A percentile compares a stretch with the other conserved stretches of the same genome.
Conservation (phyloP, 305 asterid species). For the Fraxinus baroniana region DNA sequence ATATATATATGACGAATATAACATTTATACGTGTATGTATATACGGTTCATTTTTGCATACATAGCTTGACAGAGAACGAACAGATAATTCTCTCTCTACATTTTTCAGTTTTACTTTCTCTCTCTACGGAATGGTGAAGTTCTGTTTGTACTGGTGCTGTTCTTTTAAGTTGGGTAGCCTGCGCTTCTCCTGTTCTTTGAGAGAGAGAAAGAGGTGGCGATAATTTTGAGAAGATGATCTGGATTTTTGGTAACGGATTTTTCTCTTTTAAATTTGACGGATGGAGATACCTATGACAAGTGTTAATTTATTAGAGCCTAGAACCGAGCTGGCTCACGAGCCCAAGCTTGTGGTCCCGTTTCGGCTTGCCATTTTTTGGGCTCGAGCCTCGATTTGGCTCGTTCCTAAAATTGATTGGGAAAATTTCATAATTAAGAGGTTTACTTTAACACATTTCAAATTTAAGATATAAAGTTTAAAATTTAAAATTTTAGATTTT, state of each 20-base stretch:
- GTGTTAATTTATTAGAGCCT: too few relatives aligned
- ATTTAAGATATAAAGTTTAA: too few relatives aligned
- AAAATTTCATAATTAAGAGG: too few relatives aligned
- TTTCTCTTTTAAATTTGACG: background rate
- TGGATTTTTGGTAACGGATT: conserved; percentile 22
- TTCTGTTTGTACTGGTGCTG: conserved; percentile 27
- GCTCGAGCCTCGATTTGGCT: too few relatives aligned
- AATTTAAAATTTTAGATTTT: too few relatives aligned
- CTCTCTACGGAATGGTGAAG: conserved; percentile 25
- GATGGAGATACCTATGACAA: background rate
- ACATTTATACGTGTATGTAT: conserved; percentile 18
- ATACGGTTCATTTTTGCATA: conserved; percentile 11
- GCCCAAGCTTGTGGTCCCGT: too few relatives aligned
- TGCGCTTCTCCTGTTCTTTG: conserved; percentile 36
- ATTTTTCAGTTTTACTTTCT: background rate
- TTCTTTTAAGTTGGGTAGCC: conserved; percentile 48
- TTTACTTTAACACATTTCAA: too few relatives aligned
- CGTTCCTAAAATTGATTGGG: too few relatives aligned
- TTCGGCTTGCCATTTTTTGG: too few relatives aligned
- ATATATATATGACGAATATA: conserved; percentile 1
- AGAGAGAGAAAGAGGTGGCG: conserved; percentile 18
- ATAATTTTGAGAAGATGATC: conserved; percentile 24
- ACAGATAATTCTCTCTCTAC: conserved; percentile 9
- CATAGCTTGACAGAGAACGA: conserved; percentile 13
- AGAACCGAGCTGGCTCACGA: too few relatives aligned